Evolutionary conservation across 768 basidiomycete species (phyloP), one percentile per base, ranked within the genome.

Genomic region (Lactarius quietus): DNA sequence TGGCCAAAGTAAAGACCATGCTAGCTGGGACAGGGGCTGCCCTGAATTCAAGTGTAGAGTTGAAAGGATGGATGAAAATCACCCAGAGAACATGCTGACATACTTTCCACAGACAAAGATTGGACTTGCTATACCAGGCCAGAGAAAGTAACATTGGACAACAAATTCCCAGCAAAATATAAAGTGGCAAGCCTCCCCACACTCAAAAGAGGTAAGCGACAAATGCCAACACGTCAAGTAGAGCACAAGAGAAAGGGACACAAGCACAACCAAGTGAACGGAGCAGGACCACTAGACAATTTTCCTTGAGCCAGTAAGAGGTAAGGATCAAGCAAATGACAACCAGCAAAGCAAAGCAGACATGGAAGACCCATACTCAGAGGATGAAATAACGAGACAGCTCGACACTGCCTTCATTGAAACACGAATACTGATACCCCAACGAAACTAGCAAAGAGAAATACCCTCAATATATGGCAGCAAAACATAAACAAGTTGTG

Each of bases 41-140:
- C 39, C 17, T 2, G 39, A 39, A 39, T 39, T 39, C 17, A 17
- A 1, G 17, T 6, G 17, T 6, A 55, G 7, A 58, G 67, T 28
- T 15, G 28, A 0, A 14, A 7, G 6, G 14, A 39, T 67, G 0
- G 57, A 72, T 28, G n/a, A 43, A 6, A 12, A 59, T 2, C 36
- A 48, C 26, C 69, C 65, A 0, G 70, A 73, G 41, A 73, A 73
- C 18, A 1, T 3, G 0, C 60, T 72, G 61, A 68, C 54, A 0
- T 73, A 63, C 61, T 74, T 65, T 65, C 71, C 69, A 0, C 61
- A 0, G 54, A 65, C 0, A 66, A 73, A 14, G 26, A 45, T 0
- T 72, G 70, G 69, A 73, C 39, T 3, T 17, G 2, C 4, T 70
- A 0, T 67, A 18, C 1, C 9, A 1, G 38, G 2, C 38, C 8